Conservation (phyloP, 805 yeast genomes). For the Candida glaebosa region DNA sequence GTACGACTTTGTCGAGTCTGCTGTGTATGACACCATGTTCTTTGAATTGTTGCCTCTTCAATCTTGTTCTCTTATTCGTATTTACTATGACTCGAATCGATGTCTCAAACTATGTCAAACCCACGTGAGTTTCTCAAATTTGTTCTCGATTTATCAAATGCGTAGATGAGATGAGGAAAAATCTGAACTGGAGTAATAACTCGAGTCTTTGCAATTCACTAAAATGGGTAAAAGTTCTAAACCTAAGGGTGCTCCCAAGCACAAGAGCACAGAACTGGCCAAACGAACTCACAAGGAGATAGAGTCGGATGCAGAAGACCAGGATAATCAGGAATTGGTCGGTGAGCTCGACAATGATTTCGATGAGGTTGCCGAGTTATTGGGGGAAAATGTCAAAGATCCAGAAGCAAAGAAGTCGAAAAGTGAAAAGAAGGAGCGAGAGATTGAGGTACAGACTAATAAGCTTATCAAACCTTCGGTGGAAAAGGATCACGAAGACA, state of each 20-base stretch:
- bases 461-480: slow-evolving; percentile 9
- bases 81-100: no score
- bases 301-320: slow-evolving; percentile 24
- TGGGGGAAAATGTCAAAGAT: slow-evolving; percentile 43
- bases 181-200: background rate
- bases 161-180: slow-evolving; percentile 6
- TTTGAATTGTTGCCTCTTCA: background rate
- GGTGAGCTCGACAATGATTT: slow-evolving; percentile 54
- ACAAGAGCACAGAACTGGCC: background rate
- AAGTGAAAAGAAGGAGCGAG: slow-evolving; percentile 18
- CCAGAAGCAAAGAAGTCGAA: slow-evolving; percentile 33
- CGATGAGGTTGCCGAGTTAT: slow-evolving; percentile 53
- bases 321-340: slow-evolving; percentile 43
- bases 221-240: slow-evolving; percentile 2
- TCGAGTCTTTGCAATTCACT: background rate
- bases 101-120: background rate
- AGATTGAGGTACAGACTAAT: slow-evolving; percentile 26
- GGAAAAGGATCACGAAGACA: slow-evolving; percentile 22
- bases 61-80: no score
- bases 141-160: no score
- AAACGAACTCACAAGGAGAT: slow-evolving; percentile 21
- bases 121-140: no score
- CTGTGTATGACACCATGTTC: slow-evolving; percentile 41
- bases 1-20: slow-evolving; percentile 66
- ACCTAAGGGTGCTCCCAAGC: slow-evolving; percentile 1